Base-by-base conservation (phyloP, 441 rosid genomes). In the Aquilaria agallochum region DNA sequence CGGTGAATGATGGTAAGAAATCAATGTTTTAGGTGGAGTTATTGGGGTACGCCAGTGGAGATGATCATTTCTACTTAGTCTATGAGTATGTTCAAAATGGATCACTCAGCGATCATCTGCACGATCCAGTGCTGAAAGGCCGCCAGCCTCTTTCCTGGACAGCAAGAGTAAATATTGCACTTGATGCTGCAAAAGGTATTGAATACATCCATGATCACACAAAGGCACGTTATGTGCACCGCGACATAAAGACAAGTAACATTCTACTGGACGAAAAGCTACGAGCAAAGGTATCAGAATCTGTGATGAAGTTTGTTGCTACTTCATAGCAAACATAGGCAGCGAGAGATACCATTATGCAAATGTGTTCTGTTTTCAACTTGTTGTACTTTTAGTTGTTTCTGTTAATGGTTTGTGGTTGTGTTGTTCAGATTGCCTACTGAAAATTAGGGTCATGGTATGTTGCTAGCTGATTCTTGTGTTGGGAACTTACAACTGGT, bases 121-220 rank as follows among this genome's bases (percentile, higher is more conserved):
- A 87, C 49, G 78, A 80, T 60, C 89, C 95, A n/a, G 61, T 79
- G 55, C 72, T 75, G 11, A 76, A 74, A 78, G 95, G 90, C 55
- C 76, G 72, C 62, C 84, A 74, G 74, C 87, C 86, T 46, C 82
- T 87, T 12, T 76, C 85, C 50, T 87, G 95, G 90, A 62, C 79
- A 2, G 84, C 86, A 51, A 85, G 95, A 77, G 63, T 86, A 10
- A 87, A 79, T 62, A 87, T 87, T 12, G 95, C 95, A 11, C 66
- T 85, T 11, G 89, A 83, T 70, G 83, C 90, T 42, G 82, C 87
- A 1, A 85, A 75, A 57, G 90, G 89, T 54, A 74, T 87, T 9
- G 87, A 84, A 60, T 85, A 87, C 69, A 85, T 87, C 44, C 90
- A 87, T 11, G 95, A 87, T 52, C 87, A 87, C 76, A 79, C 87